Percentiles rank a stretch among this genome's conserved stretches.
Conservation (phyloP, 139 green algal species). For the Haematococcus lacustris region DNA sequence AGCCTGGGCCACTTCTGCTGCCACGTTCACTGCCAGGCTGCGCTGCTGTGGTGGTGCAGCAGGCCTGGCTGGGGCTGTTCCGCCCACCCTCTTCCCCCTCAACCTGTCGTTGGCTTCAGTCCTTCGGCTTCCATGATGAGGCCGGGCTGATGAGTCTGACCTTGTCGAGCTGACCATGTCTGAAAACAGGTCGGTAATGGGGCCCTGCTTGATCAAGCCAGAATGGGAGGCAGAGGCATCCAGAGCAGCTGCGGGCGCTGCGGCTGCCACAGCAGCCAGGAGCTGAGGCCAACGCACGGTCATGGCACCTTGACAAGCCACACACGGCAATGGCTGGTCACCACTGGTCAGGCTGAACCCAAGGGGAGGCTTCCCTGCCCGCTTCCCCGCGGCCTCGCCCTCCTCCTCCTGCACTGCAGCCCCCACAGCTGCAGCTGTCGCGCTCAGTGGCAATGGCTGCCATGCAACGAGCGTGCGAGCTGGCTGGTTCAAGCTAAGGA, state of each 20-base stretch:
- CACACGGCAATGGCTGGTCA: too few species aligned
- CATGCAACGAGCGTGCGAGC: neutral
- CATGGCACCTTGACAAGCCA: too few species aligned
- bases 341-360: neutral
- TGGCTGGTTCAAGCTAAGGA: neutral
- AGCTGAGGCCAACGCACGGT: too few species aligned
- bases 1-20: conserved; percentile 2
- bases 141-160: too few species aligned
- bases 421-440: neutral
- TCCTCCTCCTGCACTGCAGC: neutral
- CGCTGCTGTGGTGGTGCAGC: neutral
- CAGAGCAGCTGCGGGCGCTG: too few species aligned
- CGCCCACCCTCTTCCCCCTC: too few species aligned
- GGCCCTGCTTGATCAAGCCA: neutral
- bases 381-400: neutral
- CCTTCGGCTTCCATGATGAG: too few species aligned
- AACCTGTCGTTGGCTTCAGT: too few species aligned
- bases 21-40: neutral
- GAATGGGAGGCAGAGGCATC: too few species aligned
- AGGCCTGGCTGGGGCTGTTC: too few species aligned
- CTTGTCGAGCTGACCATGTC: neutral
- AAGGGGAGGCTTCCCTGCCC: neutral
- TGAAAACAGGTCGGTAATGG: neutral
- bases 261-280: too few species aligned
- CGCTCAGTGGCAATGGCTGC: neutral